Evolutionary conservation across 2,329 filamentous ascomycete genomes (phyloP).

Genomic region (Mariannaea sp.): DNA sequence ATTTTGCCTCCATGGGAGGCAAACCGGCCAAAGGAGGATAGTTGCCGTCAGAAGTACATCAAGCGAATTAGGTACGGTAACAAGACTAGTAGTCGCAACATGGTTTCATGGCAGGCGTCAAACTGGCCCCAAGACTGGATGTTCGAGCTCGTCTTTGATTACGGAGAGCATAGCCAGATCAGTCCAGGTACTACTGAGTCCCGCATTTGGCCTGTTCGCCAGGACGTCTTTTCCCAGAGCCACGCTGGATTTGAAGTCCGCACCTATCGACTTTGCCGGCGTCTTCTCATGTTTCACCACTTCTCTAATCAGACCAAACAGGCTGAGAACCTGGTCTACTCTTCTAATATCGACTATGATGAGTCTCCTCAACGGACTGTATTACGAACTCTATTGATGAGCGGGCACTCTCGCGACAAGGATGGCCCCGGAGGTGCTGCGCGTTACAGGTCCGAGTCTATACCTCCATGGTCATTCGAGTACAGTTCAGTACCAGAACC

Average conservation of each 20-base stretch:
- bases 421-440: too few relatives aligned
- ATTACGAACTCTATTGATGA: too few relatives aligned
- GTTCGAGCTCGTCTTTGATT: conserved; percentile 5
- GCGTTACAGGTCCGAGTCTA: too few relatives aligned
- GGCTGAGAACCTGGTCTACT: too few relatives aligned
- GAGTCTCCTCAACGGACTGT: too few relatives aligned
- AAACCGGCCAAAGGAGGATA: neutral
- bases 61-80: conserved; percentile 7
- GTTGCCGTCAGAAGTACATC: too few relatives aligned
- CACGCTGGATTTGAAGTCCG: conserved; percentile 2
- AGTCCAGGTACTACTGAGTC: neutral
- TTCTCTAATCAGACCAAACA: too few relatives aligned
- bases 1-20: neutral
- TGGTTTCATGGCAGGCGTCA: neutral
- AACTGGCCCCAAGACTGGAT: neutral
- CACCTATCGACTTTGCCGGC: conserved; percentile 9
- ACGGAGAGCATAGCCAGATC: neutral
- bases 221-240: neutral
- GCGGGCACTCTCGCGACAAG: too few relatives aligned
- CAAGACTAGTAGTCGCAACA: neutral
- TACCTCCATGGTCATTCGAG: too few relatives aligned
- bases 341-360: too few relatives aligned
- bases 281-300: conserved; percentile 13
- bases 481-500: too few relatives aligned
- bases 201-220: neutral